Evolutionary conservation across 192 early-diverging fungal species (phyloP).

Genomic region (Podila epicladia): DNA sequence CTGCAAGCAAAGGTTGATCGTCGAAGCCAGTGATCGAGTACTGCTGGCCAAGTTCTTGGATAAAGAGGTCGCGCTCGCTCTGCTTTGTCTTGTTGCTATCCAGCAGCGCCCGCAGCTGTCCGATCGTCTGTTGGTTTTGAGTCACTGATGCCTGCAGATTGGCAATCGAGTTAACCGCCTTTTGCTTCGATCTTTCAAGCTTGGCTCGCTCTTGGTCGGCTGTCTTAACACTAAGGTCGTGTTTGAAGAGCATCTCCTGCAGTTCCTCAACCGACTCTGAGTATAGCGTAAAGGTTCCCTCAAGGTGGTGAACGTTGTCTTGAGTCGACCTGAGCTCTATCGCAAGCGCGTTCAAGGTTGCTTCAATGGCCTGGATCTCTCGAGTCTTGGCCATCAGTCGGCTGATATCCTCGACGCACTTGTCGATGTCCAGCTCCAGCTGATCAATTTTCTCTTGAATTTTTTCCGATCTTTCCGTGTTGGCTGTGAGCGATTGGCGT

Average conservation of each 20-base stretch:
- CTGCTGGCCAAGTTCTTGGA: constrained; percentile 48
- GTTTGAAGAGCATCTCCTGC: constrained; percentile 60
- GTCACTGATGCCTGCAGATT: constrained; percentile 42
- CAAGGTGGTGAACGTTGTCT: constrained; percentile 26
- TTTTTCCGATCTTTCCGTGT: constrained; percentile 11
- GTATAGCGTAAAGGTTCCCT: constrained; percentile 34
- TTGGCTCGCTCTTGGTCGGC: constrained; percentile 46
- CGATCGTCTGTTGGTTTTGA: constrained; percentile 51
- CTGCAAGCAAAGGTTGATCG: constrained; percentile 32
- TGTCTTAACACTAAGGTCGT: constrained; percentile 34
- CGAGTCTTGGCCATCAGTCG: constrained; percentile 56
- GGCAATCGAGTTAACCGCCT: constrained; percentile 32
- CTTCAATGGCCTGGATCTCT: constrained; percentile 57
- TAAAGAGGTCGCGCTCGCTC: constrained; percentile 53
- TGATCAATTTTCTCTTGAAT: constrained; percentile 54
- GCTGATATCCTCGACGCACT: constrained; percentile 24
- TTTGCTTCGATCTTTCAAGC: constrained; percentile 21
- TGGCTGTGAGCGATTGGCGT: constrained; percentile 22
- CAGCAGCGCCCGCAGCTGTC: constrained; percentile 65
- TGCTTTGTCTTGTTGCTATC: constrained; percentile 42
- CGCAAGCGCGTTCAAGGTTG: constrained; percentile 44
- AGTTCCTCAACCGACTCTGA: constrained; percentile 73
- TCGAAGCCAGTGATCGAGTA: constrained; percentile 56
- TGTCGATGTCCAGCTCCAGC: constrained; percentile 53
- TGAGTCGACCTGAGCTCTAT: constrained; percentile 50